phyloP scores from a whole-genome alignment of 2,329 filamentous ascomycete species.

The Clonostachys rhizophaga region DNA sequence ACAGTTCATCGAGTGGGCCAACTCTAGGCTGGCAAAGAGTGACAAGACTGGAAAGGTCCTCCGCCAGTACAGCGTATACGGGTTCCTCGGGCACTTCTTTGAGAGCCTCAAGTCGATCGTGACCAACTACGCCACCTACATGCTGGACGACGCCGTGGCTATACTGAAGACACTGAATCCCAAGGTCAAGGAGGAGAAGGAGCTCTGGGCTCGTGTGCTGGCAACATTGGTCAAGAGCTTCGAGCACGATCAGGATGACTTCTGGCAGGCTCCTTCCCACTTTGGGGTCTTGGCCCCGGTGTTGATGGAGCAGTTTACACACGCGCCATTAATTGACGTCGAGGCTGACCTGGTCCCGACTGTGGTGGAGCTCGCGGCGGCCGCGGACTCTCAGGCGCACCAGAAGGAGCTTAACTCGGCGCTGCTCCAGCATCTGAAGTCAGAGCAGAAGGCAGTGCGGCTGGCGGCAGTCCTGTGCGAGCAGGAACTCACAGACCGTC shows the following conservation, averaged over 20 bases:
- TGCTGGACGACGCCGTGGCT: constrained; percentile 69
- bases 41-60: constrained; percentile 53
- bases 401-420: constrained; percentile 82
- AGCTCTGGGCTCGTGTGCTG: constrained; percentile 67
- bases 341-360: constrained; percentile 61
- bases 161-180: constrained; percentile 52
- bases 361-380: constrained; percentile 66
- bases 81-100: constrained; percentile 77
- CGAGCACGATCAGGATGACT: constrained; percentile 86
- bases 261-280: constrained; percentile 90
- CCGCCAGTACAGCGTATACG: constrained; percentile 73
- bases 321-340: constrained; percentile 37
- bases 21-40: constrained; percentile 53
- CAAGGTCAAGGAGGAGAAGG: constrained; percentile 35
- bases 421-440: constrained; percentile 74
- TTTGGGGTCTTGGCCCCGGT: constrained; percentile 69
- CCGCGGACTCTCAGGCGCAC: constrained; percentile 81
- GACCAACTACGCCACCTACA: constrained; percentile 83
- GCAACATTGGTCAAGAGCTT: constrained; percentile 72
- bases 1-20: constrained; percentile 79
- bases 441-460: constrained; percentile 66
- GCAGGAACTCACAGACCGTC: constrained; percentile 69
- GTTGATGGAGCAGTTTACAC: constrained; percentile 62
- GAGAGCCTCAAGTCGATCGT: constrained; percentile 87
- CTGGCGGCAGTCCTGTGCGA: constrained; percentile 80